These are phyloP conservation scores for Komagataea norvegica DNA, from an alignment of 1,139 yeast genomes.

Conservation along the genomic window DNA sequence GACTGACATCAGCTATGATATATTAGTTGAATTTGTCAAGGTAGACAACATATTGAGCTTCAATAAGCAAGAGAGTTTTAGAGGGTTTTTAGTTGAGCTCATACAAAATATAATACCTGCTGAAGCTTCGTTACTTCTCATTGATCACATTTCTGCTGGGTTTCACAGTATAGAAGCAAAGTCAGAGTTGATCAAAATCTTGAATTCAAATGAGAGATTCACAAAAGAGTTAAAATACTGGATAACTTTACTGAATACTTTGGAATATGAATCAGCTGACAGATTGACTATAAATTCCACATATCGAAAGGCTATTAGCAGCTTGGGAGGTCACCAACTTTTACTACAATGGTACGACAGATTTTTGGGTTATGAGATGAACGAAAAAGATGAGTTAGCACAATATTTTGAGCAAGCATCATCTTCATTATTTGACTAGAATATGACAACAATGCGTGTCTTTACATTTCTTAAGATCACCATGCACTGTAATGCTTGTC, in stretches of 20 bases:
- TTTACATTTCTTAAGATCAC: too few relatives aligned
- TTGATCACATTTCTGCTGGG: background rate
- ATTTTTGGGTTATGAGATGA: slow-evolving; percentile 1
- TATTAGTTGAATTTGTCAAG: slow-evolving; percentile 4
- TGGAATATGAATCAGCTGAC: background rate
- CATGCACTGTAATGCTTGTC: too few relatives aligned
- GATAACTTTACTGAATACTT: slow-evolving; percentile 12
- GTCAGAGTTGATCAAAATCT: slow-evolving; percentile 7
- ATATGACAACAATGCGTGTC: slow-evolving; percentile 1
- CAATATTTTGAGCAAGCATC: background rate
- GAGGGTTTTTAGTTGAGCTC: slow-evolving; percentile 5
- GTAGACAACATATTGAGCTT: slow-evolving; percentile 1
- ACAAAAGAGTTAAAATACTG: slow-evolving; percentile 13
- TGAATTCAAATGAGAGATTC: slow-evolving; percentile 10
- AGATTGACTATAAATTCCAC: background rate
- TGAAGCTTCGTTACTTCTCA: background rate
- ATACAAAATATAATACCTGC: slow-evolving; percentile 3
- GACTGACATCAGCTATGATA: slow-evolving; percentile 1
- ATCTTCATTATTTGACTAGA: slow-evolving; percentile 5
- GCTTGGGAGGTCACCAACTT: background rate
- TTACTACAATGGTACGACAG: slow-evolving; percentile 11
- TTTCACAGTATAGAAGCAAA: background rate
- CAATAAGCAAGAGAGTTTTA: slow-evolving; percentile 2
- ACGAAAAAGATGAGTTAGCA: background rate
- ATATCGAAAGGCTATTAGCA: slow-evolving; percentile 4